A percentile compares a stretch with the other conserved stretches of the same genome.
Evolutionary conservation across 2,329 filamentous ascomycete genomes (phyloP).

Genomic region (Phyllosticta ampelicida): DNA sequence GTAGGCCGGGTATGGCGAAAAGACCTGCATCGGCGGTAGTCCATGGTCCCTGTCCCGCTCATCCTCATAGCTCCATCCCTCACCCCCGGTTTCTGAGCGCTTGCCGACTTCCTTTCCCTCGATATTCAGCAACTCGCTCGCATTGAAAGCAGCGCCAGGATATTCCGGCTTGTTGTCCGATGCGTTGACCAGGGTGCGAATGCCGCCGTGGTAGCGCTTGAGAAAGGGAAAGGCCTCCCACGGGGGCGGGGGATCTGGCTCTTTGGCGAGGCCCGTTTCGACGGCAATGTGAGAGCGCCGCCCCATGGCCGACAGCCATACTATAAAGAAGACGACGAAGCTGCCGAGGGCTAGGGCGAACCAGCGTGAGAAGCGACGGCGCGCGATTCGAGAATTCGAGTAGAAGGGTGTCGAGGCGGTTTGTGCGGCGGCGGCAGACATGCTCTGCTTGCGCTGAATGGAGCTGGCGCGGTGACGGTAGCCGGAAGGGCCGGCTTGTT

Average conservation of each 20-base stretch:
- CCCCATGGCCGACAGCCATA: constrained; percentile 57
- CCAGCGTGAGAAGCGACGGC: constrained; percentile 57
- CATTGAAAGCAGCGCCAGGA: constrained; percentile 49
- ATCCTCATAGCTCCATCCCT: constrained; percentile 17
- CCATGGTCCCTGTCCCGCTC: constrained; percentile 18
- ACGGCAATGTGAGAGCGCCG: constrained; percentile 50
- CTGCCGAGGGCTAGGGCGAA: constrained; percentile 62
- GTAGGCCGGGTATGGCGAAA: constrained; percentile 60
- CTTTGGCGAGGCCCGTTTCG: constrained; percentile 47
- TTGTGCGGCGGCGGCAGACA: constrained; percentile 14
- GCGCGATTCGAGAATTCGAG: constrained; percentile 1
- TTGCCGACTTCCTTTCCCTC: constrained; percentile 14
- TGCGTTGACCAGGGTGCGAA: constrained; percentile 58
- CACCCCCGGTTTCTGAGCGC: constrained; percentile 16
- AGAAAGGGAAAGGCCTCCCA: constrained; percentile 86
- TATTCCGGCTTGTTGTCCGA: constrained; percentile 69
- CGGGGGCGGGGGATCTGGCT: constrained; percentile 52
- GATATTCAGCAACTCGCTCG: constrained; percentile 22
- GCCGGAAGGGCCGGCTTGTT: constrained; percentile 23
- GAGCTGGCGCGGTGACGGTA: constrained; percentile 14
- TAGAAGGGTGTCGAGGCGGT: background rate
- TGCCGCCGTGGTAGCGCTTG: constrained; percentile 79
- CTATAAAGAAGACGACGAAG: constrained; percentile 64
- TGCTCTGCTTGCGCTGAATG: constrained; percentile 16
- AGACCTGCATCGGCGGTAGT: constrained; percentile 32